Evolutionary conservation across 805 yeast genomes (phyloP), one percentile per base, ranked within the genome.

Genomic region (Hanseniaspora meyeri): DNA sequence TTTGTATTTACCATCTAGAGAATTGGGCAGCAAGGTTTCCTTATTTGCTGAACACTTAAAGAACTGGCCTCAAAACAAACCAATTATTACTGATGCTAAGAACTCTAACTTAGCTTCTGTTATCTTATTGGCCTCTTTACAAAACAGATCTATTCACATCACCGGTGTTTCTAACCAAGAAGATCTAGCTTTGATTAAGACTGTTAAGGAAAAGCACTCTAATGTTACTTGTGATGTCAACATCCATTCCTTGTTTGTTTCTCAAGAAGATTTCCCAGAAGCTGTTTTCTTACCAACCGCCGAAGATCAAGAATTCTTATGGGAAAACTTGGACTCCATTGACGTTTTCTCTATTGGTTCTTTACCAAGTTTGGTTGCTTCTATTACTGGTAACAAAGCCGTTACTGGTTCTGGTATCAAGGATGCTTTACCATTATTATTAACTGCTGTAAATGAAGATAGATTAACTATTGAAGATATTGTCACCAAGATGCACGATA

Each of bases 51-150:
- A 84, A 34, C 95, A 87, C 63, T 81, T 89, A 64, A 81, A 83
- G 60, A 73, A 80, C 38, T 90, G 97, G 96, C 95, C 96, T 54
- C 75, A 77, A 52, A 71, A 71, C 64, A 89, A 88, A 73, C 91
- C 93, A 59, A 84, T 91, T 59, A 77, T 90, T 61, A 88, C 96
- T 43, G 97, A 91, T 71, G 96, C 97, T 51, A 82, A 80, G 68
- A 83, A 91, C 29, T 86, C 96, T 42, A 91, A 88, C 65, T 76
- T 91, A 65, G 97, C 97, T n/a, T 86, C 96, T 3, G 84, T 90
- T 47, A 74, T 91, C 68, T 77, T 91, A 65, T 75, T 91, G 71
- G 95, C 97, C 46, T 85, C 96, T 31, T 77, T 91, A 67, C 89
- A 87, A 75, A 78, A 74, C 72, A 80, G 95, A 65, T 75, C 88